Evolutionary conservation across 2,329 filamentous ascomycete genomes (phyloP).

Genomic region (Trematosphaeria pertusa): DNA sequence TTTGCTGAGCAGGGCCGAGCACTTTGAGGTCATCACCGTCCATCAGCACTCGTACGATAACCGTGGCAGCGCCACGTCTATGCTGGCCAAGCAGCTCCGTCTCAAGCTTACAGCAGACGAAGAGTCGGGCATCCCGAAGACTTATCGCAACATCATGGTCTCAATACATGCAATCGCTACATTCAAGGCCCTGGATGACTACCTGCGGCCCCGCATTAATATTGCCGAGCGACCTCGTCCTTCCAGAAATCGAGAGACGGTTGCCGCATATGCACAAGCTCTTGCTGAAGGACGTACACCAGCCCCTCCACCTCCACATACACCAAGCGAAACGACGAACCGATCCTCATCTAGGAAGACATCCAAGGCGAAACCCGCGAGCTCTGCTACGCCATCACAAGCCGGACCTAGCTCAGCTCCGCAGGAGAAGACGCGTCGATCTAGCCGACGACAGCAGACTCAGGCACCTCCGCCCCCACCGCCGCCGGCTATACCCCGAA

Average conservation of each 20-base stretch:
- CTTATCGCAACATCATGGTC: constrained; percentile 95
- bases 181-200: constrained; percentile 96
- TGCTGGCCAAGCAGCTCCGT: constrained; percentile 94
- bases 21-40: constrained; percentile 96
- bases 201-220: constrained; percentile 87
- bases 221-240: constrained; percentile 75
- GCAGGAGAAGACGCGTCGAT: constrained; percentile 70
- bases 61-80: constrained; percentile 88
- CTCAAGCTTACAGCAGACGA: constrained; percentile 89
- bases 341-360: constrained; percentile 37
- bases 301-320: constrained; percentile 43
- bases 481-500: constrained; percentile 52
- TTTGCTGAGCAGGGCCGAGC: constrained; percentile 91
- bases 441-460: constrained; percentile 62
- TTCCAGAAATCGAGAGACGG: constrained; percentile 65
- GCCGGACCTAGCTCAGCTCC: constrained; percentile 54
- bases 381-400: constrained; percentile 52
- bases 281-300: constrained; percentile 55
- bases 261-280: constrained; percentile 81
- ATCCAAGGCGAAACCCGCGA: constrained; percentile 37
- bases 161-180: constrained; percentile 98
- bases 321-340: constrained; percentile 41
- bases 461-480: constrained; percentile 61
- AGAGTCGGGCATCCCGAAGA: constrained; percentile 84
- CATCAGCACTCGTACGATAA: constrained; percentile 92